Base-by-base conservation (phyloP, 768 basidiomycete genomes). In the Tephrocybe sp. region DNA sequence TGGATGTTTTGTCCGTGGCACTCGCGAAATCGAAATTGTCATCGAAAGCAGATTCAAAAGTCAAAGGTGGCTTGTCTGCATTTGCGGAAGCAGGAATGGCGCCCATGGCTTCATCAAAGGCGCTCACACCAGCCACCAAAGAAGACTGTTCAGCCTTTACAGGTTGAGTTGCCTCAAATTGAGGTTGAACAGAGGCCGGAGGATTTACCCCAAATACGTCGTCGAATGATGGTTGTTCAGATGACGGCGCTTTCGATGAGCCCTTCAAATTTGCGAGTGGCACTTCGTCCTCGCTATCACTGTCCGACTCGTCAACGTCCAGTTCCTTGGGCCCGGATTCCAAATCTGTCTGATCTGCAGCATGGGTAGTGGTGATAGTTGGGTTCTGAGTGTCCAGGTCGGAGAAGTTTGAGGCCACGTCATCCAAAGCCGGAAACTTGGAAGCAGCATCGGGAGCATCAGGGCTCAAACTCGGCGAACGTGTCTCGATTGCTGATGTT, bases 31-130 rank as follows among this genome's bases (percentile, higher is more conserved):
- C 86, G 60, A 90, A 89, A 38, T 70, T 73, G 50, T 77, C 76
- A 16, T 78, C 76, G 39, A 77, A 77, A 13, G 66, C 79, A 39
- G 80, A 72, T 48, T 86, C 87, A 49, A 92, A 90, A 3, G 82
- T 75, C 57, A 89, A 82, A 19, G 68, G 59, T 19, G 72, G 65
- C 5, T 70, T 57, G 5, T 72, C 55, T 10, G 78, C 60, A 9
- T 67, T 57, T 8, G 66, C 61, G 33, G 66, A 70, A 30, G 64
- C 62, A 0, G 80, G 66, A 17, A 80, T 68, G 54, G 78, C 82
- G 14, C 82, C 79, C 62, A 92, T 74, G 0, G 86, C 84, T 62
- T 89, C 87, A 60, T 92, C 89, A 57, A 91, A 89, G 45, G 80
- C 88, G 55, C 74, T 82, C 1, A 84, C 73, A 13, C 81, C 84